Base-by-base conservation (phyloP, 2,329 filamentous ascomycete genomes). In the Cladophialophora yegresii region DNA sequence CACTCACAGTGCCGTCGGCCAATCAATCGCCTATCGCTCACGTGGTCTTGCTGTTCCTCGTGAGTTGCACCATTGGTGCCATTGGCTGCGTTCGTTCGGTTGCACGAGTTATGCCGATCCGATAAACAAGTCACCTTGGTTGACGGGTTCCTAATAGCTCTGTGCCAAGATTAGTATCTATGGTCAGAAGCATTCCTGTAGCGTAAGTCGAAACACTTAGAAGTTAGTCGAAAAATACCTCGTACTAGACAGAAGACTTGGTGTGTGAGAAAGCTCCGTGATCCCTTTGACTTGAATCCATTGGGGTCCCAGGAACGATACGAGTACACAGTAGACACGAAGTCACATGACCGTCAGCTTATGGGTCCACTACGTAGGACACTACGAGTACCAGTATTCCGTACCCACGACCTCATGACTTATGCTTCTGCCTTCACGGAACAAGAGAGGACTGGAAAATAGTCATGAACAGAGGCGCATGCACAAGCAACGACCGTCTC, bases 1-100 rank as follows among this genome's bases (percentile, higher is more conserved):
- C 36, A 16, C 53, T 50, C 28, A 43, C 40, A 13, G 16, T 30
- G n/a, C 32, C 54, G 28, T 12, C 59, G 33, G 54, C 65, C 62
- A 67, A 63, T 67, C 64, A 62, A 12, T 40, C 23, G 33, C 56
- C 61, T 53, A 60, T 62, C 65, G 47, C 45, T 64, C 65, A 67
- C 62, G 62, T 67, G 65, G 61, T 50, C 33, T 36, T 54, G 51
- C 58, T 57, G 23, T 51, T 59, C 8, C 33, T 33, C 28, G 16
- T 23, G 13, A n/a, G 4, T 13, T n/a, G 10, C 12, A 54, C 26
- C 12, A 54, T 28, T 16, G 26, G 9, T 30, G 30, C 6, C 33
- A 43, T 36, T 58, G 36, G 36, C 36, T 47, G 40, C 28, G 36
- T 62, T 54, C 20, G 36, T 32, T 53, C 57, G 33, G 51, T 43